Percentiles rank a stretch among this genome's conserved stretches.
phyloP scores from a whole-genome alignment of 2,329 filamentous ascomycete genomes.

The Alternaria angustiovoidea region DNA sequence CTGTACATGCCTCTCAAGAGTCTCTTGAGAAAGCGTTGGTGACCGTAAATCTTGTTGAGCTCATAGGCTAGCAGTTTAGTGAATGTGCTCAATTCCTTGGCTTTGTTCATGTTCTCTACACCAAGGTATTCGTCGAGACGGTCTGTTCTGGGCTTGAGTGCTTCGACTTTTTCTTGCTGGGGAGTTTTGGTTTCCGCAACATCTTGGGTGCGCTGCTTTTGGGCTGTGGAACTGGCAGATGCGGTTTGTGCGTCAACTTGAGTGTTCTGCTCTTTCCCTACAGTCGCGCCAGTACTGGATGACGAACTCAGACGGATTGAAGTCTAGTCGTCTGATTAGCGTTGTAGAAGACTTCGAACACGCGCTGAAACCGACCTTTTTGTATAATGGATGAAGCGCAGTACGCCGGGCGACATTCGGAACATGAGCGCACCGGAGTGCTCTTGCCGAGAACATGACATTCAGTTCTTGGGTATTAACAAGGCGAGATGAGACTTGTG shows the following conservation, averaged over 20 bases:
- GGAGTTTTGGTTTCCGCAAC: not conserved
- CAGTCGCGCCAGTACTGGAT: not conserved
- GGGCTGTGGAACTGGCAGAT: not conserved
- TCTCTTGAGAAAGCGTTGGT: not conserved
- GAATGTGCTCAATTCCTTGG: not conserved
- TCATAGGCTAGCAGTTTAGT: not conserved
- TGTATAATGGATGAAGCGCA: not conserved
- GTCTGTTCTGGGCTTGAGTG: no score
- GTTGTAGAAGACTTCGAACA: not conserved
- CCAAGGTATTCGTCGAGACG: not conserved
- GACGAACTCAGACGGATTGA: conserved; percentile 1
- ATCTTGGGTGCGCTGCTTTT: not conserved
- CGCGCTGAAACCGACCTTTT: not conserved
- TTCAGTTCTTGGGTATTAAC: not conserved
- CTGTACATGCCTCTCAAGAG: not conserved
- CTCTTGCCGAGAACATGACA: conserved; percentile 9
- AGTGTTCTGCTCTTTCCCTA: not conserved
- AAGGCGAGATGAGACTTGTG: not conserved
- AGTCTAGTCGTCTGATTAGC: not conserved
- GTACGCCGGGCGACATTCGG: not conserved
- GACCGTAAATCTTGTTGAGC: not conserved
- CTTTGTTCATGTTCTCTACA: not conserved
- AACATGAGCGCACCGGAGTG: not conserved
- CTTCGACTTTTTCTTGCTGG: not conserved
- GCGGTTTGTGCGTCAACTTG: not conserved